phyloP scores from a whole-genome alignment of 352 stramenopile species.

The Phytophthora brassicae region DNA sequence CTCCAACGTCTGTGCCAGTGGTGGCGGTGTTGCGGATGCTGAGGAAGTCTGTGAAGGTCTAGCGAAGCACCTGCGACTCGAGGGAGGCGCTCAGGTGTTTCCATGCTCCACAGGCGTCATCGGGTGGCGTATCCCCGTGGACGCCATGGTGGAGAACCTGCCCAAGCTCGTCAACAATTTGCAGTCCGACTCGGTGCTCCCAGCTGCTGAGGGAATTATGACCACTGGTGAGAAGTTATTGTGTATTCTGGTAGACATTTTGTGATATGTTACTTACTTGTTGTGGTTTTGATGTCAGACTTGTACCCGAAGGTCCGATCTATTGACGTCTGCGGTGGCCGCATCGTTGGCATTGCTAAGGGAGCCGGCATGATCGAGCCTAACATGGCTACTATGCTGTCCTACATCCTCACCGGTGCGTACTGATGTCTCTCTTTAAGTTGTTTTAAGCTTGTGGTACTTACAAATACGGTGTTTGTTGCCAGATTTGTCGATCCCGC shows the following conservation, averaged over 20 bases:
- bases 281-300: slow-evolving; percentile 31
- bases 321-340: slow-evolving; percentile 76
- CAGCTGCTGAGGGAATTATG: slow-evolving; percentile 96
- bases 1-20: slow-evolving; percentile 96
- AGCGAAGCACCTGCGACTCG: slow-evolving; percentile 87
- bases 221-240: slow-evolving; percentile 81
- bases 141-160: slow-evolving; percentile 84
- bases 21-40: slow-evolving; percentile 91
- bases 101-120: slow-evolving; percentile 98
- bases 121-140: slow-evolving; percentile 96
- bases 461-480: slow-evolving; percentile 7
- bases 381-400: slow-evolving; percentile 94
- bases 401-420: slow-evolving; percentile 83
- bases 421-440: too few species aligned
- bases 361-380: slow-evolving; percentile 99
- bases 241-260: not conserved
- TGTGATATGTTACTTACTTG: not conserved
- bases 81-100: slow-evolving; percentile 85
- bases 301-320: slow-evolving; percentile 91
- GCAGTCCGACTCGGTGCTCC: slow-evolving; percentile 93
- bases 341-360: slow-evolving; percentile 97
- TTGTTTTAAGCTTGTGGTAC: not conserved
- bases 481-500: slow-evolving; percentile 72
- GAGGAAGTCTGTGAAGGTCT: slow-evolving; percentile 93
- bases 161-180: slow-evolving; percentile 84